Percentiles rank a stretch among this genome's conserved stretches.
Conservation (phyloP, 768 basidiomycete genomes). For the Agrocybe pediades region DNA sequence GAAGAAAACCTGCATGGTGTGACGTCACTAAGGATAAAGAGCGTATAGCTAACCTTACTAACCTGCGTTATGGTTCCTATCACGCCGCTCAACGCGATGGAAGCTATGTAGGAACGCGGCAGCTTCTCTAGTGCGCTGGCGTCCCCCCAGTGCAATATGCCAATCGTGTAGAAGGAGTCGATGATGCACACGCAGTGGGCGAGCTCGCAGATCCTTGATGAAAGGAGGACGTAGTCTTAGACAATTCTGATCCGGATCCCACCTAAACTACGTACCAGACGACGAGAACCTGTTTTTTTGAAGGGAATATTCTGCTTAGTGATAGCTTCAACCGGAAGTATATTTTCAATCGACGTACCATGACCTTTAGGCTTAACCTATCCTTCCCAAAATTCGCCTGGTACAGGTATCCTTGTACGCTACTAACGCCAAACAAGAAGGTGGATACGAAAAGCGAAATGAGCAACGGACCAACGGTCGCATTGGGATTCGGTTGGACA, state of each 20-base stretch:
- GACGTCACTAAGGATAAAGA: neutral
- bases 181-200: constrained; percentile 10
- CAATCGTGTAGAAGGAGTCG: constrained; percentile 4
- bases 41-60: neutral
- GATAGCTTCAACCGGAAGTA: too few species aligned
- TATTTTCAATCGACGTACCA: neutral
- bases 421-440: neutral
- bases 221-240: neutral
- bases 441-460: neutral
- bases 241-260: too few species aligned
- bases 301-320: too few species aligned
- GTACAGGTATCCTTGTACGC: neutral
- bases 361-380: neutral
- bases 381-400: neutral
- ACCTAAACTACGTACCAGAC: neutral
- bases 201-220: constrained; percentile 7
- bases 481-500: neutral
- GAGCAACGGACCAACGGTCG: neutral
- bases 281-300: neutral
- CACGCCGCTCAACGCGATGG: constrained; percentile 3
- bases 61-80: constrained; percentile 9
- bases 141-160: constrained; percentile 3
- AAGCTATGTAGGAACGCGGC: neutral
- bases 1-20: constrained; percentile 2
- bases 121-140: neutral